Percentiles rank a stretch among this genome's conserved stretches.
Conservation (phyloP, 164 flowering plant species). For the Liquidambar formosana region DNA sequence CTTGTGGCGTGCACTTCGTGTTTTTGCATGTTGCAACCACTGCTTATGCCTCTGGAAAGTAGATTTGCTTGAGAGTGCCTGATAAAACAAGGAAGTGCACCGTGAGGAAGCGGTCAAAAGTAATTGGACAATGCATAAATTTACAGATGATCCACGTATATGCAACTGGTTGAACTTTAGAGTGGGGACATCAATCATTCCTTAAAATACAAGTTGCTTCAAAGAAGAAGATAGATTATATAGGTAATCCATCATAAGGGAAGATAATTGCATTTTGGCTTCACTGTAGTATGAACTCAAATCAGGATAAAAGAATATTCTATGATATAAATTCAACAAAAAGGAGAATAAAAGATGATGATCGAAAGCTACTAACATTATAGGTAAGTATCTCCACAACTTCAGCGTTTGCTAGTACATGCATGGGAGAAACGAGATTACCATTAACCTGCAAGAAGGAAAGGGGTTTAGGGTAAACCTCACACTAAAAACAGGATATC, state of each 20-base stretch:
- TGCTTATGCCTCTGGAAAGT: slow-evolving; percentile 89
- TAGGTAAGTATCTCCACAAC: slow-evolving; percentile 94
- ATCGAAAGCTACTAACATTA: slow-evolving; percentile 54
- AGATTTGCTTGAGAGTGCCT: slow-evolving; percentile 89
- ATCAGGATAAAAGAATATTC: background rate
- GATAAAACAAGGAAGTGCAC: slow-evolving; percentile 16
- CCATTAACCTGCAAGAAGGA: slow-evolving; percentile 84
- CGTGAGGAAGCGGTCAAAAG: background rate
- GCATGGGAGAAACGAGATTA: slow-evolving; percentile 82
- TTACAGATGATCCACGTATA: background rate
- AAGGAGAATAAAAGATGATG: background rate
- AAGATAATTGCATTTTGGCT: too few relatives aligned
- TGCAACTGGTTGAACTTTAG: background rate
- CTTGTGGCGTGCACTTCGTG: slow-evolving; percentile 94
- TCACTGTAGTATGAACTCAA: too few relatives aligned
- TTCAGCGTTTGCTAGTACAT: slow-evolving; percentile 95
- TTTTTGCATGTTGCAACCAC: slow-evolving; percentile 94
- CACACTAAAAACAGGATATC: too few relatives aligned
- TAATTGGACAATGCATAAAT: background rate
- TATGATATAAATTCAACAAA: background rate
- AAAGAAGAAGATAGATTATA: background rate
- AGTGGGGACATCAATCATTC: background rate
- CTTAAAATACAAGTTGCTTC: background rate
- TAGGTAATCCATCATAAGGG: background rate
- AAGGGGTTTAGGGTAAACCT: too few relatives aligned